Evolutionary conservation across 2,329 filamentous ascomycete species (phyloP).

Genomic region (Neocucurbitaria cava): DNA sequence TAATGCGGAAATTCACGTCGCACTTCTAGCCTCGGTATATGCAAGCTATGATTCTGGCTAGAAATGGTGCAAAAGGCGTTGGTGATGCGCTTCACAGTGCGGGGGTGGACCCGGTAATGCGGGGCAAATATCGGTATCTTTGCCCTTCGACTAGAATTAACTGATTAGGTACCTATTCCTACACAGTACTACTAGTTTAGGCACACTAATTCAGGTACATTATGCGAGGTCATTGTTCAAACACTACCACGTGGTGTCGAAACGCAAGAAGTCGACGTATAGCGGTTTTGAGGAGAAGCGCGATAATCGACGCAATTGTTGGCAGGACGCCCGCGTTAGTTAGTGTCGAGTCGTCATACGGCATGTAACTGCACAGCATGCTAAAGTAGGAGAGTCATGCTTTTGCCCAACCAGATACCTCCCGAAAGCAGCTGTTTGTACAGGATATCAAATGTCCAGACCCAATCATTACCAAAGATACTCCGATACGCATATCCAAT

Average conservation of each 20-base stretch:
- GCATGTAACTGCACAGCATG: not conserved
- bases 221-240: not conserved
- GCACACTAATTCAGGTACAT: not conserved
- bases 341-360: not conserved
- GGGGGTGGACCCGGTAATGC: conserved; percentile 14
- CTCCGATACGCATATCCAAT: conserved; percentile 25
- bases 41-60: not conserved
- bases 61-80: not conserved
- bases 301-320: not conserved
- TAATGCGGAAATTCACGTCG: conserved; percentile 13
- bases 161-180: not conserved
- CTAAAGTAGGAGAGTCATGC: not conserved
- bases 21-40: conserved; percentile 20
- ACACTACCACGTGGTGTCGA: not conserved
- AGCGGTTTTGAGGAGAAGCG: not conserved
- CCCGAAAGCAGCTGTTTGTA: conserved; percentile 36
- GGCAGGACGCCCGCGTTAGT: not conserved
- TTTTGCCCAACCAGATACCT: conserved; percentile 6
- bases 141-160: not conserved
- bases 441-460: conserved; percentile 45
- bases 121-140: conserved; percentile 19
- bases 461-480: conserved; percentile 23
- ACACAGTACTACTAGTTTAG: not conserved
- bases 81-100: conserved; percentile 15
- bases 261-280: not conserved